A percentile compares a stretch with the other conserved stretches of the same genome.
phyloP scores from a whole-genome alignment of 2,329 filamentous ascomycete species.

The Parastagonospora nodorum region DNA sequence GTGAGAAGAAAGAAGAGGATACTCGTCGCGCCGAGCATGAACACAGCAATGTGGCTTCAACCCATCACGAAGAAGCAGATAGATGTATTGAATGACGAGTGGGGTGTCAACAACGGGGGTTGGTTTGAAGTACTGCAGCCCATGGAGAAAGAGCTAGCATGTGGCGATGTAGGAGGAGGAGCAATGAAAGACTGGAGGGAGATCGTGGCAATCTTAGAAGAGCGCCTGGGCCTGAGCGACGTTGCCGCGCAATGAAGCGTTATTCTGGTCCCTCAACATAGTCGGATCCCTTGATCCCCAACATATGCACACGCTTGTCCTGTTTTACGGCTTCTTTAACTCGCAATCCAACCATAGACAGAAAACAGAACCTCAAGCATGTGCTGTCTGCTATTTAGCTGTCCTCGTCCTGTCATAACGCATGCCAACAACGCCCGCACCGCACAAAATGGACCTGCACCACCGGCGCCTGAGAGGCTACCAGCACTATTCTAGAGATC shows the following conservation, averaged over 20 bases:
- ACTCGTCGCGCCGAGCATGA: slow-evolving; percentile 82
- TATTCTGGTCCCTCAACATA: neutral
- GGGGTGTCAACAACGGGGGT: slow-evolving; percentile 59
- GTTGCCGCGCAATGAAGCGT: neutral
- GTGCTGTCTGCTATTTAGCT: too few relatives aligned
- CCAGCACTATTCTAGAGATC: too few relatives aligned
- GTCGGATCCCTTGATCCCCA: neutral
- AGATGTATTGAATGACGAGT: slow-evolving; percentile 71
- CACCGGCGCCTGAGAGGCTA: too few relatives aligned
- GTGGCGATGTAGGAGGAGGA: slow-evolving; percentile 80
- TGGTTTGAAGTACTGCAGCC: slow-evolving; percentile 75
- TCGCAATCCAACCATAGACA: too few relatives aligned
- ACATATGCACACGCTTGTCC: too few relatives aligned
- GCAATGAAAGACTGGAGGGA: slow-evolving; percentile 83
- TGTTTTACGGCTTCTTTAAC: too few relatives aligned
- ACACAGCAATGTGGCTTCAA: slow-evolving; percentile 87
- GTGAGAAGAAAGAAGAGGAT: slow-evolving; percentile 61
- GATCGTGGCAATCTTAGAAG: slow-evolving; percentile 70
- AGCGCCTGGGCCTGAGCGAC: slow-evolving; percentile 29
- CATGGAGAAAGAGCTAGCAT: slow-evolving; percentile 77
- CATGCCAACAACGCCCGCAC: too few relatives aligned
- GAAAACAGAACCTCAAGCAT: too few relatives aligned
- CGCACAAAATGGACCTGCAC: too few relatives aligned
- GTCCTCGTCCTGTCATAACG: too few relatives aligned
- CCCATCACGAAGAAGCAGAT: slow-evolving; percentile 79